These are phyloP conservation scores for Hypoxylon perforatum DNA, from an alignment of 495 filamentous ascomycete genomes.

Conservation along the genomic window DNA sequence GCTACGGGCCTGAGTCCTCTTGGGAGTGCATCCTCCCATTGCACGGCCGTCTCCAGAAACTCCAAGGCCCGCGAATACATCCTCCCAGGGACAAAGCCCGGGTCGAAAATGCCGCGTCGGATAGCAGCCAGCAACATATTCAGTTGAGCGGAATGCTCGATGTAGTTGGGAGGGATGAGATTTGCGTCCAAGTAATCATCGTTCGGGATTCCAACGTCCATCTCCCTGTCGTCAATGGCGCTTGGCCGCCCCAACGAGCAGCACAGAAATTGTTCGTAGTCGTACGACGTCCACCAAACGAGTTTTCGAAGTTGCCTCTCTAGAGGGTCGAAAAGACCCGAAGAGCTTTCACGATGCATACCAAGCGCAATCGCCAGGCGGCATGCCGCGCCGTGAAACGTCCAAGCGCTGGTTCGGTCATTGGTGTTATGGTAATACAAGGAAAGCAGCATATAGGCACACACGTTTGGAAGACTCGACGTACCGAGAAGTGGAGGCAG, in stretches of 20 bases:
- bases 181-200: slow-evolving; percentile 45
- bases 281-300: slow-evolving; percentile 63
- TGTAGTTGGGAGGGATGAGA: slow-evolving; percentile 40
- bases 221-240: slow-evolving; percentile 56
- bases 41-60: slow-evolving; percentile 49
- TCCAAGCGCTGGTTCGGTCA: slow-evolving; percentile 56
- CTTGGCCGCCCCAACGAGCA: slow-evolving; percentile 59
- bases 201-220: slow-evolving; percentile 51
- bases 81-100: slow-evolving; percentile 25
- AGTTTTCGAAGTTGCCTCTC: slow-evolving; percentile 56
- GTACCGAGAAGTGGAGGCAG: slow-evolving; percentile 49
- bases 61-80: slow-evolving; percentile 39
- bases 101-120: slow-evolving; percentile 34
- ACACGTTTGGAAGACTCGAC: slow-evolving; percentile 56
- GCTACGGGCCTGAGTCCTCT: slow-evolving; percentile 39
- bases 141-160: slow-evolving; percentile 37
- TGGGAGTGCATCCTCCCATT: slow-evolving; percentile 53
- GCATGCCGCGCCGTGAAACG: slow-evolving; percentile 54
- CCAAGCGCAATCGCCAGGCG: slow-evolving; percentile 60
- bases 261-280: slow-evolving; percentile 58
- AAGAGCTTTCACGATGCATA: slow-evolving; percentile 57
- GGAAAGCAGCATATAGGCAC: slow-evolving; percentile 58
- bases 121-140: slow-evolving; percentile 34
- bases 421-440: slow-evolving; percentile 61
- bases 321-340: slow-evolving; percentile 49